Evolutionary conservation across 176 grass and related monocot species (phyloP).

Genomic region (Lolium rigidum): DNA sequence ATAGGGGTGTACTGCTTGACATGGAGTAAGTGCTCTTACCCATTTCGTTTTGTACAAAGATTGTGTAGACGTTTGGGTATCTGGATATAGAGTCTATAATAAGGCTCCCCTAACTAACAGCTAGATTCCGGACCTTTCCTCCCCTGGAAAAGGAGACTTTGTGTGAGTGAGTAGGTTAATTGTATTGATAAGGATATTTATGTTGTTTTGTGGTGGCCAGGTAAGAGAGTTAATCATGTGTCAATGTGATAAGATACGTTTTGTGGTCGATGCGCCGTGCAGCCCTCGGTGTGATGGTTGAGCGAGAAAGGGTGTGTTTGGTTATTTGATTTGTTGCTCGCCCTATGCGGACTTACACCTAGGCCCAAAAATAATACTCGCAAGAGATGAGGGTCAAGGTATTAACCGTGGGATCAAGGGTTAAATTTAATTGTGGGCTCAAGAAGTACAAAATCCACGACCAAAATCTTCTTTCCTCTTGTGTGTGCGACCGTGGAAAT

Average conservation of each 20-base stretch:
- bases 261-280: background rate
- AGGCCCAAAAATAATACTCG: too few species aligned
- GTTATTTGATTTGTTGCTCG: background rate
- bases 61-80: background rate
- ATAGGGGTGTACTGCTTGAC: background rate
- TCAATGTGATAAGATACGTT: conserved; percentile 33
- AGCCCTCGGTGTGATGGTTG: background rate
- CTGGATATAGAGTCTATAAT: background rate
- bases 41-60: conserved; percentile 2
- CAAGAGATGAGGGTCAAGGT: background rate
- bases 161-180: background rate
- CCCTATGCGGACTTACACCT: too few species aligned
- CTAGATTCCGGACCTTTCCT: conserved; percentile 15
- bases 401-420: background rate
- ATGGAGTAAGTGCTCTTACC: background rate
- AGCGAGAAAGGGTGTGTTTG: background rate
- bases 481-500: too few species aligned
- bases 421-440: background rate
- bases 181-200: background rate
- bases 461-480: background rate
- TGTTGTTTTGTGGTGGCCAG: background rate
- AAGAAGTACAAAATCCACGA: background rate
- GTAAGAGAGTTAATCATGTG: conserved; percentile 18
- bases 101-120: conserved; percentile 16
- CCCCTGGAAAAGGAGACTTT: background rate